These are phyloP conservation scores for Aegilops bicornis DNA, from an alignment of 176 grass and related monocot genomes.

Conservation along the genomic window DNA sequence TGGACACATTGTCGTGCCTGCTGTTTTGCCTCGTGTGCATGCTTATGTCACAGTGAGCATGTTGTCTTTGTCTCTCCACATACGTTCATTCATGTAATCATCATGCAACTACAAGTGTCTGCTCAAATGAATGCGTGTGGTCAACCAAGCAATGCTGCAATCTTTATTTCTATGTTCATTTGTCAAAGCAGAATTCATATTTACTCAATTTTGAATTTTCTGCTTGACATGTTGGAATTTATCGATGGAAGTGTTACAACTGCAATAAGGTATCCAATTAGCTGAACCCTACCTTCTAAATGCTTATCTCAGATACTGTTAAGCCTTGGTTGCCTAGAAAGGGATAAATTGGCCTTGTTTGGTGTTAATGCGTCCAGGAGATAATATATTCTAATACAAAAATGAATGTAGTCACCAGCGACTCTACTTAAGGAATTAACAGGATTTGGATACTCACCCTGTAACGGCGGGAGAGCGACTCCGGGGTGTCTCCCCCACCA, in stretches of 20 bases:
- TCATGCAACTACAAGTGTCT: slow-evolving; percentile 4
- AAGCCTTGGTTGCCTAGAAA: background rate
- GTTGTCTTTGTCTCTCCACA: background rate
- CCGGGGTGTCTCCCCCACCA: slow-evolving; percentile 40
- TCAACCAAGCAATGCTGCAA: background rate
- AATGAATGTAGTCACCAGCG: background rate
- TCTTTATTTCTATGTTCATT: background rate
- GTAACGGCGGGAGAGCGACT: slow-evolving; percentile 75
- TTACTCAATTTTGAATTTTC: background rate
- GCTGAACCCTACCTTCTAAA: slow-evolving; percentile 19
- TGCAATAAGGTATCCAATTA: background rate
- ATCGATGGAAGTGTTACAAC: background rate
- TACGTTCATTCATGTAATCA: slow-evolving; percentile 8
- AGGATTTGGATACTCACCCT: slow-evolving; percentile 43
- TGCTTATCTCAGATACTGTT: background rate
- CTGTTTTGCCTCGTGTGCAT: background rate
- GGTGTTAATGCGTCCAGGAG: background rate
- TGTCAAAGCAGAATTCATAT: background rate
- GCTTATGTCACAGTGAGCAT: background rate
- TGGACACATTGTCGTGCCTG: background rate
- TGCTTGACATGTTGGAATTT: background rate
- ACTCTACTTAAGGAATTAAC: background rate
- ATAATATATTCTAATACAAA: background rate
- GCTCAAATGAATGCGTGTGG: slow-evolving; percentile 3
- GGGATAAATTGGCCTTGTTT: too few relatives aligned